Percentiles rank a stretch among this genome's conserved stretches.
Evolutionary conservation across 169 alveolate species (phyloP).

Genomic region (Cryptosporidium xiaoi): DNA sequence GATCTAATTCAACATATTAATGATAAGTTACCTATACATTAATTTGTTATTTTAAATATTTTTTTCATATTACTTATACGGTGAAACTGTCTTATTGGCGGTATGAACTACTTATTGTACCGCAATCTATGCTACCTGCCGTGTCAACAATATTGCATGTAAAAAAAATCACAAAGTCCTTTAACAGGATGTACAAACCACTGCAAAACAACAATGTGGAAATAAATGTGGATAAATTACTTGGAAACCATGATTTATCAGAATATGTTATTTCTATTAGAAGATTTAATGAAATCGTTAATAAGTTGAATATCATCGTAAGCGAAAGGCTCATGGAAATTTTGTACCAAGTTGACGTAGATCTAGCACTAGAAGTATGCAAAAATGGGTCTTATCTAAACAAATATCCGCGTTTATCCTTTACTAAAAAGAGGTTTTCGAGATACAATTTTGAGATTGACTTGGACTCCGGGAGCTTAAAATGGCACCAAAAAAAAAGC

Average conservation of each 20-base stretch:
- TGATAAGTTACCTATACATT: constrained; percentile 3
- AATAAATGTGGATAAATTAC: constrained; percentile 34
- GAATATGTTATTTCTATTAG: constrained; percentile 57
- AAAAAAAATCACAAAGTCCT: neutral
- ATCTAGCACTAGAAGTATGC: constrained; percentile 66
- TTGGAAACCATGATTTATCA: constrained; percentile 69
- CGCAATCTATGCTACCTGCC: constrained; percentile 72
- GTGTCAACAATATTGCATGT: constrained; percentile 39
- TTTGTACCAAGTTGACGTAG: constrained; percentile 52
- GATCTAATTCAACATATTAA: neutral
- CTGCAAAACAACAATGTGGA: constrained; percentile 41
- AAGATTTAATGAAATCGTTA: constrained; percentile 39
- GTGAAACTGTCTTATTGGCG: constrained; percentile 41
- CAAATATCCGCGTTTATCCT: constrained; percentile 27
- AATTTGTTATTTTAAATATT: neutral
- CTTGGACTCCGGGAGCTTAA: constrained; percentile 63
- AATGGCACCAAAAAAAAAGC: constrained; percentile 42
- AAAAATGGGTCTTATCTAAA: constrained; percentile 56
- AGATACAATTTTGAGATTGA: constrained; percentile 60
- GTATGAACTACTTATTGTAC: constrained; percentile 2
- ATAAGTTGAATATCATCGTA: constrained; percentile 49
- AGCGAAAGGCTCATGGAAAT: constrained; percentile 47
- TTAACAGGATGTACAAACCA: constrained; percentile 31
- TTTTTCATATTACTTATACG: neutral
- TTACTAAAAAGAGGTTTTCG: constrained; percentile 14